phyloP scores from a whole-genome alignment of 768 basidiomycete genomes.

The Russula compacta region DNA sequence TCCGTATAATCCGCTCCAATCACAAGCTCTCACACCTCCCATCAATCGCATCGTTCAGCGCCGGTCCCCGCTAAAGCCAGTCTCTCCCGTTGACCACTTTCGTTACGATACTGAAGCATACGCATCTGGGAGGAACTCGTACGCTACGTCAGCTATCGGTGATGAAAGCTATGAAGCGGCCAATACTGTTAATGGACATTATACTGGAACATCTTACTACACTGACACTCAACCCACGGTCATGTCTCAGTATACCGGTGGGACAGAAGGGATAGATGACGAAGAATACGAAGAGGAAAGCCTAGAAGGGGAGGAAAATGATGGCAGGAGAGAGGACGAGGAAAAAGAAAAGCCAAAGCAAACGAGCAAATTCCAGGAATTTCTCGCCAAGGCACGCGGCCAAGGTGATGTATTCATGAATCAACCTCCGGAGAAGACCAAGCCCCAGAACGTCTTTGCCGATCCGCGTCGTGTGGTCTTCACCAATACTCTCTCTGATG shows the following conservation, averaged over 20 bases:
- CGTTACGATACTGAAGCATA: constrained; percentile 60
- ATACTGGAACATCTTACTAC: constrained; percentile 30
- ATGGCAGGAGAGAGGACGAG: constrained; percentile 21
- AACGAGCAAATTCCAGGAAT: constrained; percentile 12
- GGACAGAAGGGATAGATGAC: background rate
- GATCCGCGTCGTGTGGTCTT: constrained; percentile 12
- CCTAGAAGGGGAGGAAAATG: constrained; percentile 14
- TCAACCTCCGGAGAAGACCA: constrained; percentile 29
- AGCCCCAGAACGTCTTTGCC: constrained; percentile 18
- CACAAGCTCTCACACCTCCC: constrained; percentile 14
- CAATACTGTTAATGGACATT: constrained; percentile 47
- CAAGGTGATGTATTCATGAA: constrained; percentile 19
- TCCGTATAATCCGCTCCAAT: background rate
- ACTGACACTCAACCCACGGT: constrained; percentile 4
- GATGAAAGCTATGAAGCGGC: constrained; percentile 63
- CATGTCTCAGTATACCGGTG: constrained; percentile 1
- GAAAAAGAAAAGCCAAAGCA: constrained; percentile 10
- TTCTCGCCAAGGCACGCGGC: background rate
- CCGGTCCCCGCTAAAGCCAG: constrained; percentile 5
- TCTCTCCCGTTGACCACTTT: constrained; percentile 47
- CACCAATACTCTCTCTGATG: constrained; percentile 28
- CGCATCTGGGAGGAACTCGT: constrained; percentile 50
- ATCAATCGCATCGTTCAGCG: constrained; percentile 11
- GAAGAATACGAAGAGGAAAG: background rate
- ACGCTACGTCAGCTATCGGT: constrained; percentile 56